These are phyloP conservation scores for Ehretia macrophylla DNA, from an alignment of 257 asterid genomes.

Conservation along the genomic window DNA sequence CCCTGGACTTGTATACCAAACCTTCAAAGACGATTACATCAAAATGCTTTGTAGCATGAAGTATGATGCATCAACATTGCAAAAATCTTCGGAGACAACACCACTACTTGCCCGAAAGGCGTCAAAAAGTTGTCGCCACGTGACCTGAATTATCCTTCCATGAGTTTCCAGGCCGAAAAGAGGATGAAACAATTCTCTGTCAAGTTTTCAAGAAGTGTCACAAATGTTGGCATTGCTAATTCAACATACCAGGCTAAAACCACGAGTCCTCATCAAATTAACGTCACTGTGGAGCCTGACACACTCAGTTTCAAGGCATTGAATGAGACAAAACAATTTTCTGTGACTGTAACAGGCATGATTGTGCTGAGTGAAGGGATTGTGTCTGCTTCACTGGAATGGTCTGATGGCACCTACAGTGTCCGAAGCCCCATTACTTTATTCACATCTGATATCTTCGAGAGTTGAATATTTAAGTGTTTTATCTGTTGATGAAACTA, in stretches of 20 bases:
- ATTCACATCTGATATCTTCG: neutral
- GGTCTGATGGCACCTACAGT: conserved; percentile 28
- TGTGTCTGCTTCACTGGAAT: conserved; percentile 27
- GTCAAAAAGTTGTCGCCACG: neutral
- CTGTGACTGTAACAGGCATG: neutral
- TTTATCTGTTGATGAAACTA: neutral
- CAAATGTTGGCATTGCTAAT: conserved; percentile 25
- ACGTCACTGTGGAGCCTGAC: neutral
- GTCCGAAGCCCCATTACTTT: neutral
- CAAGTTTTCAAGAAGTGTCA: conserved; percentile 27
- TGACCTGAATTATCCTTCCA: conserved; percentile 38
- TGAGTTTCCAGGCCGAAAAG: conserved; percentile 12
- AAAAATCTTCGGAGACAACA: neutral
- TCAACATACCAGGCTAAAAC: conserved; percentile 32
- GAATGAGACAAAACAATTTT: neutral
- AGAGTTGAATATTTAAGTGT: too few relatives aligned
- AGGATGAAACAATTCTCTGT: neutral
- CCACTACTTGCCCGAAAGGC: neutral
- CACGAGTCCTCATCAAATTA: neutral
- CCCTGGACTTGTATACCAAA: conserved; percentile 20
- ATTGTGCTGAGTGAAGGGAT: neutral
- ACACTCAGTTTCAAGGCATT: neutral
- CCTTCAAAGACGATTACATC: conserved; percentile 2
- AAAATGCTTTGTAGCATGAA: conserved; percentile 9
- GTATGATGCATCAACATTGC: neutral